phyloP scores from a whole-genome alignment of 176 grass and related monocot species.

The Olyra latifolia region DNA sequence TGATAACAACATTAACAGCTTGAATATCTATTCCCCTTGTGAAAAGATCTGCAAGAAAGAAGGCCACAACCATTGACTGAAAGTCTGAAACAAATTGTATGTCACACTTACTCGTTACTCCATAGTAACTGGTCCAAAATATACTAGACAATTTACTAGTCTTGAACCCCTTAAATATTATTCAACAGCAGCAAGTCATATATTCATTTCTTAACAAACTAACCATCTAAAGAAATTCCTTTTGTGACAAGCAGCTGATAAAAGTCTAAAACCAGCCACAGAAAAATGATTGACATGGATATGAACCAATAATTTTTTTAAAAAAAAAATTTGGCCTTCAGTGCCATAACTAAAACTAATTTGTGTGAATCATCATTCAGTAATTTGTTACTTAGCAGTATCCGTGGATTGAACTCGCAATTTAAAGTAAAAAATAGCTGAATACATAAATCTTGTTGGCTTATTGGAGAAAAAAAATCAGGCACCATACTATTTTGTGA shows the following conservation, averaged over 20 bases:
- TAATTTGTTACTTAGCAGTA: background rate
- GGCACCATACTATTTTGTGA: background rate
- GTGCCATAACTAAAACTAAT: conserved; percentile 14
- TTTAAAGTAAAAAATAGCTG: background rate
- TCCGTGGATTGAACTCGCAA: background rate
- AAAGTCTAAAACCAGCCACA: background rate
- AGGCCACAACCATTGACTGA: background rate
- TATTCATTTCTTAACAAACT: conserved; percentile 26
- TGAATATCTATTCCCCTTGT: conserved; percentile 99
- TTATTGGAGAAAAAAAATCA: background rate
- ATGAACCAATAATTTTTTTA: background rate
- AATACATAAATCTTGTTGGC: background rate
- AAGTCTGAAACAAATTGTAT: background rate
- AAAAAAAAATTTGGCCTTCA: conserved; percentile 31
- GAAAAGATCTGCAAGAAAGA: conserved; percentile 79
- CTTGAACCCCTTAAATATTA: background rate
- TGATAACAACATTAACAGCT: conserved; percentile 99
- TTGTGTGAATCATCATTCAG: background rate
- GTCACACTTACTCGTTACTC: background rate
- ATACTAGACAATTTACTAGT: background rate
- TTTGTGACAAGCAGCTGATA: conserved; percentile 17
- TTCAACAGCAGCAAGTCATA: background rate
- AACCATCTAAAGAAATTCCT: background rate
- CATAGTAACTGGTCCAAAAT: conserved; percentile 16
- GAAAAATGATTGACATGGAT: background rate